These are phyloP conservation scores for Fagopyrum esculentum DNA, from an alignment of 148 eudicot genomes.

Conservation along the genomic window DNA sequence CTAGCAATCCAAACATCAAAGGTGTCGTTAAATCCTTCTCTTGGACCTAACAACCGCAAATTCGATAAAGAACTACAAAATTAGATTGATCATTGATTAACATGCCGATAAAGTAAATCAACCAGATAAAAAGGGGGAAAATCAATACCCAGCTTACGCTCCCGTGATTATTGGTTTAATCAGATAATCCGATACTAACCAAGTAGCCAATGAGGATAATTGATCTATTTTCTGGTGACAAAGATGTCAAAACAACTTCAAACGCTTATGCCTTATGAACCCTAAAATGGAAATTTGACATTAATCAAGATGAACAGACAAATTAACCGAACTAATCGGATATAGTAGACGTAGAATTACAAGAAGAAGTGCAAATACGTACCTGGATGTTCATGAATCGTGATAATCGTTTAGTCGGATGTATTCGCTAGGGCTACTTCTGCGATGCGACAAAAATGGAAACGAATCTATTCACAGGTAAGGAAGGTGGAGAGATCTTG, in stretches of 20 bases:
- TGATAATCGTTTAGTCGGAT: not conserved
- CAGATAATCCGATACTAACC: not conserved
- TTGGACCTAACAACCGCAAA: not conserved
- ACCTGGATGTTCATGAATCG: not conserved
- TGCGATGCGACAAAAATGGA: not conserved
- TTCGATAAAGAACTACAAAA: not conserved
- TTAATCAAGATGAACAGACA: not conserved
- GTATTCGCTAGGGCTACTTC: not conserved
- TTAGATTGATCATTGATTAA: not conserved
- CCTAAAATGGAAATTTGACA: not conserved
- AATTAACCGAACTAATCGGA: constrained; percentile 2
- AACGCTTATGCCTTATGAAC: constrained; percentile 5
- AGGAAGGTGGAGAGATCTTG: not conserved
- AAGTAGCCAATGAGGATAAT: not conserved
- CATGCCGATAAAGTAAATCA: not conserved
- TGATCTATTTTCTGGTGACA: not conserved
- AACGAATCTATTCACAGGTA: not conserved
- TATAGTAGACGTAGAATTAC: not conserved
- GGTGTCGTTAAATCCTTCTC: not conserved
- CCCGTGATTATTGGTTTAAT: not conserved
- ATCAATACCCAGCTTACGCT: not conserved
- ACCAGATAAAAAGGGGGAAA: not conserved
- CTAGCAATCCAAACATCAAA: not conserved
- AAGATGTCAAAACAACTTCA: not conserved
- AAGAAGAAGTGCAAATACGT: not conserved